Base-by-base conservation (phyloP, 2,329 filamentous ascomycete genomes). In the Tolypocladium capitatum region DNA sequence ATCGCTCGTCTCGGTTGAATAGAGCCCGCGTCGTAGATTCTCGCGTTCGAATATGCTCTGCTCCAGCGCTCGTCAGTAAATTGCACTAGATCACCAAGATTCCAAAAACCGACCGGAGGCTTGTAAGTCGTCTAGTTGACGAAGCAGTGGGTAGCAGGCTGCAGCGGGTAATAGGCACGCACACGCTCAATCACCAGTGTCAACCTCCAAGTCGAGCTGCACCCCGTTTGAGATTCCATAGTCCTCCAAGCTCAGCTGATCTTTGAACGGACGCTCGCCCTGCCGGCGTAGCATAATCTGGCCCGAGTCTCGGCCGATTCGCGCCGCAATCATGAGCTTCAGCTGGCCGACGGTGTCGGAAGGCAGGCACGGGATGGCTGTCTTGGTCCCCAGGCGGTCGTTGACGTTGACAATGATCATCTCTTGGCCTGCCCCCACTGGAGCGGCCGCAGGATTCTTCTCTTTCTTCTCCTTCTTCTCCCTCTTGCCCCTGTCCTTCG, bases 401-500 rank as follows among this genome's bases (percentile, higher is more conserved):
- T 97, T 97, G 60, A 97, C 81, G 59, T 91, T 81, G 18, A 97
- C 90, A 46, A 94, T 79, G 55, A 97, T 96, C 84, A 96, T 94
- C 48, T 88, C 83, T 60, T 94, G 84, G 6, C 72, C 64, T 4
- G 68, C 35, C 10, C 53, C 54, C 2, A 50, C 44, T 62, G 65
- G 51, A 30, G 55, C 51, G 18, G 50, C 55, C 5, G 46, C 56
- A 30, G 53, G 49, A 36, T 54, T 63, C 49, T 43, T 63, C 48
- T 46, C 60, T 53, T 54, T 68, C 47, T 68, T 67, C 45, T 70
- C 63, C 47, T 68, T 68, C 50, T 68, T 68, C 20, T 60, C 56
- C 43, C 58, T 62, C 46, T 60, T 60, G 58, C 50, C 48, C 16
- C 50, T 60, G 59, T 71, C 61, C 60, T 68, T 56, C 50, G 59